Conservation (phyloP, 139 green algal species). For the Chlorella vulgaris region DNA sequence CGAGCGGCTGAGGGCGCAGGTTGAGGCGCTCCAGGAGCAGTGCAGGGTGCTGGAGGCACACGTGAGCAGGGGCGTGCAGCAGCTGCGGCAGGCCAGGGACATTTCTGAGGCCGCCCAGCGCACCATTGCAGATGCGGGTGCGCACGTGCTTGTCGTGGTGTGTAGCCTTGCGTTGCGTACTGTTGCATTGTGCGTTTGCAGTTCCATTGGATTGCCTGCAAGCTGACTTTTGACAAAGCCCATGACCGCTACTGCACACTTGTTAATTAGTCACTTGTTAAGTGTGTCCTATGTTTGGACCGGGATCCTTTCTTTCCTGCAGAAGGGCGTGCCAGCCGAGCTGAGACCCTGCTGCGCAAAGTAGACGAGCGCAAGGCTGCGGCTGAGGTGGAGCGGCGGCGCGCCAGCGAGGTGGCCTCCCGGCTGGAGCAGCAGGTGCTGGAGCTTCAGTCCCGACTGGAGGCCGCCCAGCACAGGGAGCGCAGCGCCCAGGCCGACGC, state of each 20-base stretch:
- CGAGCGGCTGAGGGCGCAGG: constrained; percentile 13
- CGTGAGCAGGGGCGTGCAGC: constrained; percentile 5
- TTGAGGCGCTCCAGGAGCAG: constrained; percentile 12
- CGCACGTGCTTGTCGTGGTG: too few relatives aligned
- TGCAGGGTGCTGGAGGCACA: constrained; percentile 18
- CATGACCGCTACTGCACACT: too few relatives aligned
- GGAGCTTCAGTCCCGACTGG: constrained; percentile 30
- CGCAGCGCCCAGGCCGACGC: constrained; percentile 6
- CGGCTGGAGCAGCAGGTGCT: constrained; percentile 32
- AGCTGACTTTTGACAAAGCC: too few relatives aligned
- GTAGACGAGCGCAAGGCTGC: constrained; percentile 31
- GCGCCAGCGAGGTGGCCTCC: background rate
- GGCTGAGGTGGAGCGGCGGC: constrained; percentile 18
- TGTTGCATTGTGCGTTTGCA: background rate
- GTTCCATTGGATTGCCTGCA: too few relatives aligned
- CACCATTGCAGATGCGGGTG: constrained; percentile 13
- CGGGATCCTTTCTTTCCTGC: too few relatives aligned
- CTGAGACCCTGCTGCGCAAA: constrained; percentile 29
- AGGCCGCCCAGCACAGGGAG: constrained; percentile 26
- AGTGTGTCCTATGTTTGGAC: background rate
- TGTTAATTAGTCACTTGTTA: too few relatives aligned
- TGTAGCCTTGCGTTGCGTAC: too few relatives aligned
- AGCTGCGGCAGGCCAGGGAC: constrained; percentile 28
- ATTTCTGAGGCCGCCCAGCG: background rate
- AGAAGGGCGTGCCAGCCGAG: constrained; percentile 15